These are phyloP conservation scores for Odonthalia washingtoniensis DNA, from an alignment of 31 red algal genomes.

Conservation along the genomic window DNA sequence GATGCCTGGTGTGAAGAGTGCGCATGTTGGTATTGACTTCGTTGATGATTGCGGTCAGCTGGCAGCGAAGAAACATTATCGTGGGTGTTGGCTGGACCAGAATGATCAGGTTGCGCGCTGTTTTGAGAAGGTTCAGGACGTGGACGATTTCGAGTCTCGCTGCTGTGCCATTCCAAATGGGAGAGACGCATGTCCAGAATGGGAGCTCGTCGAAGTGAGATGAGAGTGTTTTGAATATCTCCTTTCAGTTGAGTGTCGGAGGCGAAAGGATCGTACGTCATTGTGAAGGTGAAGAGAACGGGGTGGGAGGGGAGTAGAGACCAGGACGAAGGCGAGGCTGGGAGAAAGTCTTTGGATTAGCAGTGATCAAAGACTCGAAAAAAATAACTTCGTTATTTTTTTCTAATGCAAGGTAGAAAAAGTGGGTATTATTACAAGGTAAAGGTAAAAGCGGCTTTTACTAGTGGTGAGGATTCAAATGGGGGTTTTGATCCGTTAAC, in stretches of 20 bases:
- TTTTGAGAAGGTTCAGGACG: slow-evolving; percentile 21
- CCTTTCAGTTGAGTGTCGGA: background rate
- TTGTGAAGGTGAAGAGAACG: too few species aligned
- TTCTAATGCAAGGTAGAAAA: too few species aligned
- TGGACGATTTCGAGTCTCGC: slow-evolving; percentile 34
- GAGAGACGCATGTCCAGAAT: slow-evolving; percentile 54
- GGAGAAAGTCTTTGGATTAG: too few species aligned
- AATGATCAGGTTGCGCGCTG: background rate
- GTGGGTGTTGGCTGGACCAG: background rate
- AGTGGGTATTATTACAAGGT: too few species aligned
- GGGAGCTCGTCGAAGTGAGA: slow-evolving; percentile 42
- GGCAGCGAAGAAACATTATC: background rate
- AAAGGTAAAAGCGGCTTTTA: too few species aligned
- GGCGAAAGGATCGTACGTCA: slow-evolving; percentile 56
- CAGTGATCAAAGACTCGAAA: too few species aligned
- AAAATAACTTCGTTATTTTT: too few species aligned
- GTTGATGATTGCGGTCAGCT: background rate
- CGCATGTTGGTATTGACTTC: background rate
- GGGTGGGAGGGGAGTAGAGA: too few species aligned
- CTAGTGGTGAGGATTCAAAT: too few species aligned
- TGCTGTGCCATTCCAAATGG: slow-evolving; percentile 51
- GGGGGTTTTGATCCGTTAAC: too few species aligned
- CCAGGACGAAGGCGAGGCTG: too few species aligned
- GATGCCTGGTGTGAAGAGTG: slow-evolving; percentile 7
- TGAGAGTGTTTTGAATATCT: slow-evolving; percentile 15